Conservation (phyloP, 805 yeast genomes). For the Candida wancherniae region DNA sequence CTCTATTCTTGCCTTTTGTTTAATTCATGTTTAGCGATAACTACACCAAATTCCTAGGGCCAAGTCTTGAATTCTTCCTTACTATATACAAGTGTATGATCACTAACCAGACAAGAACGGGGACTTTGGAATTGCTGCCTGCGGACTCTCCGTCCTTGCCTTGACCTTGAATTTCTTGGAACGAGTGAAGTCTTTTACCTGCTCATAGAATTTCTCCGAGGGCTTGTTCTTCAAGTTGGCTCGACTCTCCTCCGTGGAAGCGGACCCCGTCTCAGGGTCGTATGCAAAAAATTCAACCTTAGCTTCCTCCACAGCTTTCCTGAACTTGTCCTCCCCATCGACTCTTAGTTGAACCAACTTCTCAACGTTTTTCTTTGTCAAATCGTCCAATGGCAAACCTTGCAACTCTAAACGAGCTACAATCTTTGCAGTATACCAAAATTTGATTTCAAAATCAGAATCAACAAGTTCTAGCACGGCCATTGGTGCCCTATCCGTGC, state of each 20-base stretch:
- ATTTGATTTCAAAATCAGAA: conserved; percentile 55
- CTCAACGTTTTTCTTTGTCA: conserved; percentile 52
- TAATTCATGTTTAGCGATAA: no score
- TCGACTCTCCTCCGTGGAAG: conserved; percentile 20
- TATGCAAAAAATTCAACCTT: conserved; percentile 33
- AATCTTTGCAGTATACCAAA: conserved; percentile 73
- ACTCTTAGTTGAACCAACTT: conserved; percentile 43
- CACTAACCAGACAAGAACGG: no score
- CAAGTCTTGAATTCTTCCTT: no score
- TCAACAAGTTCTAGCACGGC: conserved; percentile 85
- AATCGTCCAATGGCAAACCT: conserved; percentile 44
- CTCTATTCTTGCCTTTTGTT: no score
- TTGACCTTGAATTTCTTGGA: conserved; percentile 33
- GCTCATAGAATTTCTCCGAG: conserved; percentile 20
- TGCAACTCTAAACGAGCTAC: conserved; percentile 77
- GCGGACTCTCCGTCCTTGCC: conserved; percentile 21
- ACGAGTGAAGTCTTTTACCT: conserved; percentile 18
- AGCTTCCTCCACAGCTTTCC: conserved; percentile 54
- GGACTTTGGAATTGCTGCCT: conserved; percentile 25
- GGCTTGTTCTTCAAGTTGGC: conserved; percentile 33
- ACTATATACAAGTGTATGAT: no score
- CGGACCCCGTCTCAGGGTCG: conserved; percentile 26
- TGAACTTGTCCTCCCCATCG: conserved; percentile 52
- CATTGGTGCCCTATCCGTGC: conserved; percentile 84
- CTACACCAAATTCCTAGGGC: no score